A percentile compares a stretch with the other conserved stretches of the same genome.
These are phyloP conservation scores for Kuraishia cidri DNA, from an alignment of 805 yeast genomes.

Conservation along the genomic window DNA sequence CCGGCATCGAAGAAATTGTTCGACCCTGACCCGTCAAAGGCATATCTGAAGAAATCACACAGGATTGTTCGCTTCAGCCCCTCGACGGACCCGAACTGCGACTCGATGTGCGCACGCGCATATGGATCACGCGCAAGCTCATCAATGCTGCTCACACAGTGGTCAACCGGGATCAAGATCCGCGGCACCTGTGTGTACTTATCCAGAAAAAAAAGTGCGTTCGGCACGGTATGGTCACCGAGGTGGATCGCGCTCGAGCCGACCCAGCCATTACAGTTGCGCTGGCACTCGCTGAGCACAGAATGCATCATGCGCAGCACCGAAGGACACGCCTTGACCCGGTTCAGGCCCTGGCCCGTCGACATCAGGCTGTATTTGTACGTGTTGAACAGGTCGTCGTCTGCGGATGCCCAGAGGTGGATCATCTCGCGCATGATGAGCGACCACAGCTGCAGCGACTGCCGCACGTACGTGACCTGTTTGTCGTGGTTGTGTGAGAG, in stretches of 20 bases:
- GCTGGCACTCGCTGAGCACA: slow-evolving; percentile 58
- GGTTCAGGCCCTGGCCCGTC: slow-evolving; percentile 77
- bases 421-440: slow-evolving; percentile 73
- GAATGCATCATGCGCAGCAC: slow-evolving; percentile 64
- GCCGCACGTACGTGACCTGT: slow-evolving; percentile 68
- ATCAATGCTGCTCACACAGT: slow-evolving; percentile 46
- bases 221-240: slow-evolving; percentile 81
- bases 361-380: slow-evolving; percentile 49
- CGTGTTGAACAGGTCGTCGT: slow-evolving; percentile 56
- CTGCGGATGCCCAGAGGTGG: slow-evolving; percentile 70
- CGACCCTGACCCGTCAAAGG: slow-evolving; percentile 77
- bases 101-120: slow-evolving; percentile 39
- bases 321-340: slow-evolving; percentile 67
- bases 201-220: slow-evolving; percentile 71
- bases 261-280: slow-evolving; percentile 57
- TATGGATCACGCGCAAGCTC: slow-evolving; percentile 38
- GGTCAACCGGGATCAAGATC: slow-evolving; percentile 65
- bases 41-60: slow-evolving; percentile 46
- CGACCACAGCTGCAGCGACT: slow-evolving; percentile 69
- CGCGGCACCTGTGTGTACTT: slow-evolving; percentile 76
- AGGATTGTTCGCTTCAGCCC: slow-evolving; percentile 39
- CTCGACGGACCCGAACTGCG: slow-evolving; percentile 48
- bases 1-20: slow-evolving; percentile 81
- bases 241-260: slow-evolving; percentile 76
- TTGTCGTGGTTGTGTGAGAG: slow-evolving; percentile 65